Base-by-base conservation (phyloP, 345 rosid species). In the Aethionema arabicum region DNA sequence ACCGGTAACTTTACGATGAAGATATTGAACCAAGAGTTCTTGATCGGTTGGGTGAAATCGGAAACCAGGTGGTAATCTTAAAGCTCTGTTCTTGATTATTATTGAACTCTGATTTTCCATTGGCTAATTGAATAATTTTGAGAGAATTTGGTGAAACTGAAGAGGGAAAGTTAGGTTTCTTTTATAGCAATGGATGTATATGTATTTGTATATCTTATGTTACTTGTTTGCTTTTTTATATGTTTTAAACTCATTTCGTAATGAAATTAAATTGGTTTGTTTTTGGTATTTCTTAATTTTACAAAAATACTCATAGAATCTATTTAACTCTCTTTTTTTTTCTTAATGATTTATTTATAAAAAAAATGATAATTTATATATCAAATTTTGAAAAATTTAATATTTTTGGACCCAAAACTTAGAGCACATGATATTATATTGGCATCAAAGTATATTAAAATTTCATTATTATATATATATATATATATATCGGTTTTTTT, bases 21-120 rank as follows among this genome's bases (percentile, higher is more conserved):
- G 65, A 74, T 92, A 92, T 48, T 89, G 89, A 66, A 81, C 77
- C 8, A 92, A 85, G 27, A 92, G 79, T 82, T 92, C 96, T 65
- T 92, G 89, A 43, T 89, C 98, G 4, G 96, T 89, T 0, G 98
- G 96, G 65, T 92, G 98, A 76, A 92, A 88, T 14, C 98, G 75
- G 46, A 92, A 92, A 0, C 98, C 98, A 3, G 95, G 98, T 14
- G 96, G 96, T 63, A 92, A 68, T 57, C 85, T 87, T 9, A 86
- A 48, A 32, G 76, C 79, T 40, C 90, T 88, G 72, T 84, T 83
- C 60, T 78, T 89, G 6, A 78, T 72, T n/a, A n/a, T n/a, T n/a
- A n/a, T n/a, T 52, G 72, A 78, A 77, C 56, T 80, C 0, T 69
- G 58, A 72, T 77, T 84, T 65, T 85, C 90, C 92, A 82, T 82